Evolutionary conservation across 306 rosid genomes (phyloP), one percentile per base, ranked within the genome.

Genomic region (Aeschynomene evenia): DNA sequence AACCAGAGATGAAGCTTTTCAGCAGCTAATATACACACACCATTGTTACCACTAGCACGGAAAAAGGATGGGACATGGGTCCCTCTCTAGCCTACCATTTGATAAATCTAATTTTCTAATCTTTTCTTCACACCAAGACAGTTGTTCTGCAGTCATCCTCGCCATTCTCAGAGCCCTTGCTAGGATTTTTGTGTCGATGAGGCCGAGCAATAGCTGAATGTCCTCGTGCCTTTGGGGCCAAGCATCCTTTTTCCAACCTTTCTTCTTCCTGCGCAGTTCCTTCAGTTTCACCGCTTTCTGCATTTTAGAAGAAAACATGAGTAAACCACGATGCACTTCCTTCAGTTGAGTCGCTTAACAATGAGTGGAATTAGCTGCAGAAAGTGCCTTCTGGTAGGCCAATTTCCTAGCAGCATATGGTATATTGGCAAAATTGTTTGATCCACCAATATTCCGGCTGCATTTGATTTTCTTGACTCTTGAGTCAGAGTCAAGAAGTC

Each of bases 61-160:
- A 77, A 94, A 94, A 76, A 94, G 95, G 65, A 82, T 67, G 15
- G 96, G 97, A 29, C 86, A 82, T 0, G 89, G 92, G 70, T 94
- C 97, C 82, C 98, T 87, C 81, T 85, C 79, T 80, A 94, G 75
- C 87, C 79, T 85, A 22, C 88, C 72, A 46, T 79, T 83, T 9
- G 79, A 74, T 22, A 88, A 28, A 59, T 88, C 95, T 21, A 94
- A 84, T 63, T 86, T 94, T 66, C 88, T 94, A 85, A 87, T 77
- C 88, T 94, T 94, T 71, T 90, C 96, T 80, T 94, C 97, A 46
- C 98, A 90, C 98, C 98, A 94, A 59, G 85, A 70, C 63, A 94
- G 73, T 63, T 94, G 96, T 39, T 87, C 95, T 43, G 87, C 90
- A 5, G 77, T 85, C 70, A 90, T 70, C 87, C 89, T 85, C 5